Conservation (phyloP, 192 early-diverging fungal species). For the Funneliformis geosporum region DNA sequence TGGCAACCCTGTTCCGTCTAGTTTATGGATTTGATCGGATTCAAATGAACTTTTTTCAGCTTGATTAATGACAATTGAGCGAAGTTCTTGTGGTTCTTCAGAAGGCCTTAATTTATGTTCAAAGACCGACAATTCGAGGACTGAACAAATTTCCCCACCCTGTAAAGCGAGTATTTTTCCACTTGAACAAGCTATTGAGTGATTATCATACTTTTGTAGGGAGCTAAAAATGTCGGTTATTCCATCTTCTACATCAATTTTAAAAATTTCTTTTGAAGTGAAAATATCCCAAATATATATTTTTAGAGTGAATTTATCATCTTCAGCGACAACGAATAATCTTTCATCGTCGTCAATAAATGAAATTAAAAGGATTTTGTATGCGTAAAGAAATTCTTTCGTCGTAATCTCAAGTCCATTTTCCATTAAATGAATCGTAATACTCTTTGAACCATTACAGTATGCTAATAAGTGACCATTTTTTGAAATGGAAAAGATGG, state of each 20-base stretch:
- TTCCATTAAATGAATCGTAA: not conserved
- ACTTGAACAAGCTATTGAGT: not conserved
- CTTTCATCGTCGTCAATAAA: not conserved
- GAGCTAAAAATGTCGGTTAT: not conserved
- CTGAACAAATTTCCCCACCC: not conserved
- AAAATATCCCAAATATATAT: slow-evolving; percentile 1
- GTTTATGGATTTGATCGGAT: not conserved
- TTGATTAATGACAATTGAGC: not conserved
- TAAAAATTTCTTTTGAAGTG: not conserved
- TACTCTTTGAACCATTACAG: not conserved
- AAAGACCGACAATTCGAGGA: not conserved
- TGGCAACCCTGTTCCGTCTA: not conserved
- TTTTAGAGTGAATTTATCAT: not conserved
- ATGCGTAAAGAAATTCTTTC: not conserved
- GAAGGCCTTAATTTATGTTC: too few species aligned
- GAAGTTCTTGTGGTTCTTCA: not conserved
- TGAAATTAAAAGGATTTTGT: not conserved
- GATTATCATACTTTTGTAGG: not conserved
- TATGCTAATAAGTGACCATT: not conserved
- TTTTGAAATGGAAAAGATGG: not conserved
- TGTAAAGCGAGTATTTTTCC: too few species aligned
- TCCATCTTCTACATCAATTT: not conserved
- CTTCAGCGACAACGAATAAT: not conserved
- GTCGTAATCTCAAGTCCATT: not conserved
- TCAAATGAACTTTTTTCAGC: not conserved